Evolutionary conservation across 805 yeast genomes (phyloP).

Genomic region (Peterozyma toletana): DNA sequence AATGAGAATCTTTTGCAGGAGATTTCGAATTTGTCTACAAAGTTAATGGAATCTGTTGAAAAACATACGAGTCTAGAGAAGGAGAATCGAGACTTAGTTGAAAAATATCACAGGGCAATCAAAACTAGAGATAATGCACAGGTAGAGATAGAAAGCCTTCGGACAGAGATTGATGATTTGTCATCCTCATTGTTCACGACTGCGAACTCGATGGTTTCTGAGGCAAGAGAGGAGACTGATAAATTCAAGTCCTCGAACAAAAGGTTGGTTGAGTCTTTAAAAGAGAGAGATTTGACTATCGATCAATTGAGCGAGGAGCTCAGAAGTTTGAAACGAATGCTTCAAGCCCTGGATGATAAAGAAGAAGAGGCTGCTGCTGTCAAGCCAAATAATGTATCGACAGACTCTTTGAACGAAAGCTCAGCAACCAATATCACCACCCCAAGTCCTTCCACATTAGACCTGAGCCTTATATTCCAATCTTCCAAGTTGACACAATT

Average conservation of each 20-base stretch:
- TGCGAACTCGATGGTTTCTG: slow-evolving; percentile 79
- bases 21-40: slow-evolving; percentile 50
- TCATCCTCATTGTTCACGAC: slow-evolving; percentile 74
- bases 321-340: slow-evolving; percentile 50
- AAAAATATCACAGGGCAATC: slow-evolving; percentile 14
- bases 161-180: slow-evolving; percentile 73
- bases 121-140: slow-evolving; percentile 42
- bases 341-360: slow-evolving; percentile 47
- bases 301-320: slow-evolving; percentile 63
- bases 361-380: slow-evolving; percentile 11
- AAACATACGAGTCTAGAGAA: slow-evolving; percentile 49
- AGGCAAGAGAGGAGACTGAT: slow-evolving; percentile 64
- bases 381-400: background rate
- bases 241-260: slow-evolving; percentile 52
- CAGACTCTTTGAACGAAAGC: slow-evolving; percentile 1
- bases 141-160: slow-evolving; percentile 49
- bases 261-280: slow-evolving; percentile 43
- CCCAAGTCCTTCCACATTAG: slow-evolving; percentile 5
- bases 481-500: slow-evolving; percentile 11
- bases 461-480: slow-evolving; percentile 1
- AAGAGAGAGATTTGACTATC: slow-evolving; percentile 64
- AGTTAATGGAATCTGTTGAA: slow-evolving; percentile 52
- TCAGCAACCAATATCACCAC: background rate
- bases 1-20: slow-evolving; percentile 41
- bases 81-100: slow-evolving; percentile 14